Conservation (phyloP, 2,329 filamentous ascomycete species). For the Trichoderma sp. region DNA sequence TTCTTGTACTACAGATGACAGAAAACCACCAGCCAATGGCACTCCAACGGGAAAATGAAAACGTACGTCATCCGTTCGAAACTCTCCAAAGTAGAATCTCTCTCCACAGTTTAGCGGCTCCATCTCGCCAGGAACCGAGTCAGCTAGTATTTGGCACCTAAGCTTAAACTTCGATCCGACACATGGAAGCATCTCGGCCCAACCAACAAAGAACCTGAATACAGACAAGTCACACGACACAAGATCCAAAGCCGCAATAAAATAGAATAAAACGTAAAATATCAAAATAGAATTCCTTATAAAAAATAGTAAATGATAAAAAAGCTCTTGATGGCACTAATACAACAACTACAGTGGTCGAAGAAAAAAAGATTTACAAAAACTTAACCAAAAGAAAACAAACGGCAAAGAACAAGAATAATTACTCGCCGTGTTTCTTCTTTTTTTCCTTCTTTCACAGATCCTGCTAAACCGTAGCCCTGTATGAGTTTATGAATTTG, state of each 20-base stretch:
- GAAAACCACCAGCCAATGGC: background rate
- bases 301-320: background rate
- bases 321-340: background rate
- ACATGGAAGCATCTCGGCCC: background rate
- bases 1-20: background rate
- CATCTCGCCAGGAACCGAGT: background rate
- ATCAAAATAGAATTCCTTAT: background rate
- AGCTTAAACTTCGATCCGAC: background rate
- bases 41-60: background rate
- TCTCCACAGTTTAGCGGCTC: background rate
- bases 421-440: constrained; percentile 5
- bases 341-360: constrained; percentile 10
- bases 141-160: background rate
- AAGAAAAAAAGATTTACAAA: constrained; percentile 11
- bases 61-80: background rate
- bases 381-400: background rate
- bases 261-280: background rate
- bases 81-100: background rate
- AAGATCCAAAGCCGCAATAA: background rate
- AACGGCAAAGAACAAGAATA: background rate
- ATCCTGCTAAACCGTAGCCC: constrained; percentile 13
- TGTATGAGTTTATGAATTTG: constrained; percentile 15
- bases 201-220: background rate
- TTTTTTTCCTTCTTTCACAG: constrained; percentile 11
- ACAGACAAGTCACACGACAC: background rate